Evolutionary conservation across 352 stramenopile genomes (phyloP).

Genomic region (Hyphochytrium catenoides): DNA sequence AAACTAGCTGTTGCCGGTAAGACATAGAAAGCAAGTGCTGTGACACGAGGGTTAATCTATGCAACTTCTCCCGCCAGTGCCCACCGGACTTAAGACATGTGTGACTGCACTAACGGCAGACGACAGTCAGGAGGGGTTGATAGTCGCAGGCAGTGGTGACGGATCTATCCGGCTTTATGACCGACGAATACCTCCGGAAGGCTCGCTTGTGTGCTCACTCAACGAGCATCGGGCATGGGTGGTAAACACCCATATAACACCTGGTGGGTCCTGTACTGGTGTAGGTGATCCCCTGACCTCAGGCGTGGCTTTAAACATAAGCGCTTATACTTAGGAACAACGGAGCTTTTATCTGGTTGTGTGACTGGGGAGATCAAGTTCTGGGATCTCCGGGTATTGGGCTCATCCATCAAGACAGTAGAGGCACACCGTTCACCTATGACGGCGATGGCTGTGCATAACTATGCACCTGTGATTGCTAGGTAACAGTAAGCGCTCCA

Average conservation of each 20-base stretch:
- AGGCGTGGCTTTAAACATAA: too few relatives aligned
- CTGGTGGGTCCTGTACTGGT: conserved; percentile 6
- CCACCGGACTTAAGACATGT: conserved; percentile 64
- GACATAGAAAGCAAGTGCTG: too few relatives aligned
- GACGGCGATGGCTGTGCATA: conserved; percentile 85
- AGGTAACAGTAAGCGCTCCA: conserved; percentile 18
- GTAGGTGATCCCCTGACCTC: too few relatives aligned
- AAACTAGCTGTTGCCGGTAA: too few relatives aligned
- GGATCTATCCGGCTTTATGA: conserved; percentile 85
- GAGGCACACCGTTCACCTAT: conserved; percentile 76
- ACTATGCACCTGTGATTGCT: conserved; percentile 81
- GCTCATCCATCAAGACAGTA: conserved; percentile 51
- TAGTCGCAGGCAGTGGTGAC: conserved; percentile 79
- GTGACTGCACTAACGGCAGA: conserved; percentile 67
- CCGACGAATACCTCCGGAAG: conserved; percentile 43
- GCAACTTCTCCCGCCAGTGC: too few relatives aligned
- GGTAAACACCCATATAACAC: conserved; percentile 34
- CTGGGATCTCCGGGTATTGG: conserved; percentile 80
- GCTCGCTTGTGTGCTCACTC: conserved; percentile 31
- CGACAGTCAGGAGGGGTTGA: conserved; percentile 31
- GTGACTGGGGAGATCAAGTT: conserved; percentile 86
- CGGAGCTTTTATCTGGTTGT: conserved; percentile 78
- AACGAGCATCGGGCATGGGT: conserved; percentile 86
- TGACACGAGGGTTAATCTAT: too few relatives aligned
- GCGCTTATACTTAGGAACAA: conserved; percentile 35